phyloP scores from a whole-genome alignment of 2,329 filamentous ascomycete species.

The Talaromyces verruculosus region DNA sequence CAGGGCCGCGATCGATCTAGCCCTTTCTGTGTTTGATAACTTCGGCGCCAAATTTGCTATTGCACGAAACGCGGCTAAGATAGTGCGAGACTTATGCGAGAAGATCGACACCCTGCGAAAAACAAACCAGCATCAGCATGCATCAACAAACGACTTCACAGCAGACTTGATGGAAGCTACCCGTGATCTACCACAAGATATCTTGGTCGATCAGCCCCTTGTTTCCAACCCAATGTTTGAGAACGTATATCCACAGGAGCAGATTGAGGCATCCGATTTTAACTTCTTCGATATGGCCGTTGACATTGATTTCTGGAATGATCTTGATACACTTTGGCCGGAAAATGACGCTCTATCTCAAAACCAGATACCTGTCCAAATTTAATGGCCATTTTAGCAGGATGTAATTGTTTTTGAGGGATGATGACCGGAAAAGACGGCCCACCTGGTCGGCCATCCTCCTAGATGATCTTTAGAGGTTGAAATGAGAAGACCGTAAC shows the following conservation, averaged over 20 bases:
- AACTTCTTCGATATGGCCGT: slow-evolving; percentile 23
- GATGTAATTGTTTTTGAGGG: not conserved
- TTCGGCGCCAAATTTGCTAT: slow-evolving; percentile 41
- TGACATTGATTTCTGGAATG: slow-evolving; percentile 25
- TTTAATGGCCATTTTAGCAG: not conserved
- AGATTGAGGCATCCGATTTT: slow-evolving; percentile 5
- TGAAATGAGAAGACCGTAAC: not conserved
- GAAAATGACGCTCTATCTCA: slow-evolving; percentile 19
- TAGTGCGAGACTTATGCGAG: slow-evolving; percentile 22
- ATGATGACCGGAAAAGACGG: not conserved
- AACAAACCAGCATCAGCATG: not conserved
- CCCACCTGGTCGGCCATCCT: not conserved
- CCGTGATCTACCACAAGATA: not conserved
- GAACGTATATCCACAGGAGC: not conserved
- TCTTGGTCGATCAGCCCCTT: not conserved
- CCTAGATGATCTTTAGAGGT: not conserved
- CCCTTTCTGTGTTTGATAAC: slow-evolving; percentile 40
- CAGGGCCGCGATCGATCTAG: slow-evolving; percentile 36
- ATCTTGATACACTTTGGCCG: slow-evolving; percentile 20
- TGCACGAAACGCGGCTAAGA: slow-evolving; percentile 35
- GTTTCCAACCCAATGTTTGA: not conserved
- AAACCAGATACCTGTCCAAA: not conserved
- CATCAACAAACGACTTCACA: not conserved
- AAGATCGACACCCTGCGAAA: slow-evolving; percentile 22
- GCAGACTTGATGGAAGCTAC: not conserved